A percentile compares a stretch with the other conserved stretches of the same genome.
These are phyloP conservation scores for Citrus maxima DNA, from an alignment of 345 rosid genomes.

Conservation along the genomic window DNA sequence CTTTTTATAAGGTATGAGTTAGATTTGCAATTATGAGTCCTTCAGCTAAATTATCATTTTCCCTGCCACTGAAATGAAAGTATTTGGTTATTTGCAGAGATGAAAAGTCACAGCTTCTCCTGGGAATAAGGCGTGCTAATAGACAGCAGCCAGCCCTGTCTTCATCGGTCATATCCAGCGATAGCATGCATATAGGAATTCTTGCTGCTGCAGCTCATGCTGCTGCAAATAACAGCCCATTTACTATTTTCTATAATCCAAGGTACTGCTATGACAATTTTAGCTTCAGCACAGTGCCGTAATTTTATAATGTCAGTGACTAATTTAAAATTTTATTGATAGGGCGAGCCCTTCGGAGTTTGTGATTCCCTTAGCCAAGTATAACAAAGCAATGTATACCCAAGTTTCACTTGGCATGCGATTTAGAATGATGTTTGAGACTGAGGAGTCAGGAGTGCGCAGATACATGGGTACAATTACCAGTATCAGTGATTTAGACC, in stretches of 20 bases:
- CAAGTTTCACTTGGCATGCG: slow-evolving; percentile 96
- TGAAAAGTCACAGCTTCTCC: slow-evolving; percentile 81
- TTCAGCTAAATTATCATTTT: slow-evolving; percentile 10
- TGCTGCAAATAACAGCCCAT: slow-evolving; percentile 87
- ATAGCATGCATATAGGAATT: slow-evolving; percentile 98
- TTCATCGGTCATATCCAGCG: slow-evolving; percentile 94
- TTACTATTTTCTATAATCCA: slow-evolving; percentile 90
- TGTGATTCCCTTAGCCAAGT: slow-evolving; percentile 95
- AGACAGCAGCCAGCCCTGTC: slow-evolving; percentile 91
- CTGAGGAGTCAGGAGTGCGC: slow-evolving; percentile 93
- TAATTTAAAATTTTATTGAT: slow-evolving; percentile 30
- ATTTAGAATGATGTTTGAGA: slow-evolving; percentile 97
- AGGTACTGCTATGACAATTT: slow-evolving; percentile 44
- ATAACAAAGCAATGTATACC: slow-evolving; percentile 76
- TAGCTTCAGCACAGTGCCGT: neutral
- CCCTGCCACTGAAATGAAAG: slow-evolving; percentile 8
- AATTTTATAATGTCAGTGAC: slow-evolving; percentile 6
- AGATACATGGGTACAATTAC: slow-evolving; percentile 97
- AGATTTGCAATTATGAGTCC: neutral
- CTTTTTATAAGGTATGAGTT: slow-evolving; percentile 72
- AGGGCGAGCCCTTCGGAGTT: slow-evolving; percentile 98
- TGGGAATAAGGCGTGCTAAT: slow-evolving; percentile 88
- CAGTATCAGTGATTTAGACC: slow-evolving; percentile 81
- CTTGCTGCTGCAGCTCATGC: slow-evolving; percentile 99
- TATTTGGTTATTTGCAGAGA: slow-evolving; percentile 51